Evolutionary conservation across 768 basidiomycete species (phyloP).

Genomic region (Xerocomus spinulosus): DNA sequence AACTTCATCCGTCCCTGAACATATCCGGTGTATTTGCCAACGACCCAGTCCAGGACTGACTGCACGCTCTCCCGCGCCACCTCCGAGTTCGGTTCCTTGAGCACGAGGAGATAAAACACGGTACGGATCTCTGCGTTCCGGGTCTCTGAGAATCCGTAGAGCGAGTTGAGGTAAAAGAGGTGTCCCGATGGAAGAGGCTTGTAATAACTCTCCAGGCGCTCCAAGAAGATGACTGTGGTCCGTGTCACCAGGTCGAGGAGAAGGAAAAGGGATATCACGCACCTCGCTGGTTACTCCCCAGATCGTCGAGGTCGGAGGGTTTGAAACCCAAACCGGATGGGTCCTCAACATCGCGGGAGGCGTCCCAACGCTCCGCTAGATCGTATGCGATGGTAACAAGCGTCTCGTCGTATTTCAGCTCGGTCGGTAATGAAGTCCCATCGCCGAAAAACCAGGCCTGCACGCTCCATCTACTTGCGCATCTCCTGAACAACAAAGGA

Average conservation of each 20-base stretch:
- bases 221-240: constrained; percentile 51
- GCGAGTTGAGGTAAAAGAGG: constrained; percentile 38
- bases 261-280: not conserved
- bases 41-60: constrained; percentile 44
- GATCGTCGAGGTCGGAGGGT: constrained; percentile 40
- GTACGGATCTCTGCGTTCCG: constrained; percentile 50
- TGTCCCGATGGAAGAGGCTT: constrained; percentile 41
- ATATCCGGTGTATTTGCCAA: constrained; percentile 37
- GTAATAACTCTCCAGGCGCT: constrained; percentile 41
- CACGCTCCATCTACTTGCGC: not conserved
- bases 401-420: constrained; percentile 50
- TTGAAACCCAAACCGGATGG: constrained; percentile 38
- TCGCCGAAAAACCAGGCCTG: constrained; percentile 58
- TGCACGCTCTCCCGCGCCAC: constrained; percentile 31
- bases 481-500: not conserved
- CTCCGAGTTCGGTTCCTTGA: constrained; percentile 34
- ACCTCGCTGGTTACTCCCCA: constrained; percentile 52
- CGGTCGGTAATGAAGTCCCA: constrained; percentile 44
- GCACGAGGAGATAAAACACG: constrained; percentile 48
- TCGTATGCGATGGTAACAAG: constrained; percentile 48
- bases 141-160: constrained; percentile 41
- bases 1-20: constrained; percentile 55
- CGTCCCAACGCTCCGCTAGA: constrained; percentile 51
- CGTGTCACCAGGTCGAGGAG: not conserved
- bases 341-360: constrained; percentile 36